These are phyloP conservation scores for Ligustrum vulgare DNA, from an alignment of 257 asterid genomes.

Conservation along the genomic window DNA sequence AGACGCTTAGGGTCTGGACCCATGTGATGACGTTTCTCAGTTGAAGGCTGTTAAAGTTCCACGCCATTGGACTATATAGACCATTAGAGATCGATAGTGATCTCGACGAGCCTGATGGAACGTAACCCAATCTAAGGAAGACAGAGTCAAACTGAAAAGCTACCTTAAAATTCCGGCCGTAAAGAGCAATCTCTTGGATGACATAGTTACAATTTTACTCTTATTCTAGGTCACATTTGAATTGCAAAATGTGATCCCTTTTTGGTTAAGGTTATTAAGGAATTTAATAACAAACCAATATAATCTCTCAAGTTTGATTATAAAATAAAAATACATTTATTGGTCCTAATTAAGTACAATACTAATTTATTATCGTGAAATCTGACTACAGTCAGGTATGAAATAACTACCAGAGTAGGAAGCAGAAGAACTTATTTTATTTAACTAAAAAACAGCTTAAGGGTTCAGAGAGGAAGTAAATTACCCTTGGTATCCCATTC, in stretches of 20 bases:
- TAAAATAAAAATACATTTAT: not conserved
- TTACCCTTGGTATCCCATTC: slow-evolving; percentile 86
- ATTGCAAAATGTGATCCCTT: not conserved
- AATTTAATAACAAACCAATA: not conserved
- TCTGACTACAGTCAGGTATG: not conserved
- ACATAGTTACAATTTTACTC: not conserved
- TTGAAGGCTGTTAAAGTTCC: no score
- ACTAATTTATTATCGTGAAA: not conserved
- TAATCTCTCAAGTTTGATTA: not conserved
- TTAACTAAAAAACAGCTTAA: not conserved
- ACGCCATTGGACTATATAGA: no score
- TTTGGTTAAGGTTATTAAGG: not conserved
- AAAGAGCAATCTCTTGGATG: not conserved
- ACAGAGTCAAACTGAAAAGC: no score
- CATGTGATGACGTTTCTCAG: no score
- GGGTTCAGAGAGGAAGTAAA: slow-evolving; percentile 5
- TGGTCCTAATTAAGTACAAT: not conserved
- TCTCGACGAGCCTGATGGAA: no score
- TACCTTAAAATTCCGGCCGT: no score
- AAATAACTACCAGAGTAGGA: not conserved
- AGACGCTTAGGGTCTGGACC: no score
- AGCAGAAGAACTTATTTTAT: not conserved
- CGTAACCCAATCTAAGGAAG: no score
- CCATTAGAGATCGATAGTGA: no score
- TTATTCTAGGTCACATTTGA: not conserved